Base-by-base conservation (phyloP, 495 filamentous ascomycete genomes). In the Aspergillus kassunensis region DNA sequence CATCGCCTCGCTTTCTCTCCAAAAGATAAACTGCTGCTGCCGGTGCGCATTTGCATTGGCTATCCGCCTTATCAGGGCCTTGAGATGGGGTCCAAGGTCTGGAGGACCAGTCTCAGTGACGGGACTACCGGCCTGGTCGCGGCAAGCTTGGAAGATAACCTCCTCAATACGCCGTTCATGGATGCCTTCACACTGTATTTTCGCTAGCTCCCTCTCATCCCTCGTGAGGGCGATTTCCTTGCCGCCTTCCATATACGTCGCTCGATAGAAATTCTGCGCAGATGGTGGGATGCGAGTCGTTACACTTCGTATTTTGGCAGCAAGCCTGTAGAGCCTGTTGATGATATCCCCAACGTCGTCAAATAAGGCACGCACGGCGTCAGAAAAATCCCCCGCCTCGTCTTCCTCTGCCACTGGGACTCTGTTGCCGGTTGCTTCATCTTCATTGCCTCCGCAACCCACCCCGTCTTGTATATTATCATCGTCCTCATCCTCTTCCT, bases 1-100 rank as follows among this genome's bases (percentile, higher is more conserved):
- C 44, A 20, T 19, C 44, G n/a, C 18, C 44, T 46, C 44, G 10
- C 44, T 33, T 20, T 46, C 15, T 34, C 44, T 15, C 44, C 44
- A 46, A 21, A 46, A 46, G 8, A 46, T 46, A 29, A 46, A 46
- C 8, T 46, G 44, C 29, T 46, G 44, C 4, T 46, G 44, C n/a
- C 44, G 18, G 16, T 46, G n/a, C 1, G 44, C 15, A 34, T 46
- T 46, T 19, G 15, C 44, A 34, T 7, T 20, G 1, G 44, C 44
- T 33, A 46, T 13, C 12, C 44, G 44, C n/a, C 29, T 27, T 13
- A 46, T 21, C 1, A 46, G 8, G 8, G 29, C 25, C n/a, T 34
- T 21, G 1, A 23, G 6, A 46, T 21, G 44, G 15, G 44, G 12
- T 5, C 12, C 16, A 11, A 46, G 18, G 12, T 33, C 27, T 8